Conservation (phyloP, 331 rosid species). For the Pyrus hybrid region DNA sequence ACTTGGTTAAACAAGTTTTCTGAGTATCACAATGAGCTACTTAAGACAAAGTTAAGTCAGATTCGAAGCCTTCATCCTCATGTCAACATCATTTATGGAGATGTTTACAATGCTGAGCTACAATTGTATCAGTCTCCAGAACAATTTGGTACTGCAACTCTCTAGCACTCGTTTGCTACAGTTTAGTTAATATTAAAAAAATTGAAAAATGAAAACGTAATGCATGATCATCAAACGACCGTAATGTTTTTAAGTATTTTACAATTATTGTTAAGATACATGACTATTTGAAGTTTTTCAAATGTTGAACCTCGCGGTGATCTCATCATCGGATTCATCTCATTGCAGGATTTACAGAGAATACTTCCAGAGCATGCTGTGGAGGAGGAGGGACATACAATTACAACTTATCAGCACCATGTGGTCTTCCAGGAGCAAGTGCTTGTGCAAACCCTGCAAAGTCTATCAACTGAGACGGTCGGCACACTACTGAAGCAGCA, state of each 20-base stretch:
- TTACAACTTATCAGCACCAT: conserved; percentile 7
- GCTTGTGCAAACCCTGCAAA: conserved; percentile 36
- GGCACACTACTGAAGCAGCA: conserved; percentile 35
- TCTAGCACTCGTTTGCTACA: background rate
- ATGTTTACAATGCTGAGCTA: conserved; percentile 26
- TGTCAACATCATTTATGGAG: conserved; percentile 40
- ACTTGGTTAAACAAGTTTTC: conserved; percentile 31
- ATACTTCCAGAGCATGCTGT: conserved; percentile 26
- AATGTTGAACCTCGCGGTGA: background rate
- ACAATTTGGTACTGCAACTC: background rate
- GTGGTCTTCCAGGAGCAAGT: conserved; percentile 17
- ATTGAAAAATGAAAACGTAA: too few species aligned
- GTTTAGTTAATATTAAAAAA: too few species aligned
- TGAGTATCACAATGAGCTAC: conserved; percentile 31
- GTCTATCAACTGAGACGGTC: conserved; percentile 40
- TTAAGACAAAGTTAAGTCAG: conserved; percentile 24
- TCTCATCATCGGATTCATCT: background rate
- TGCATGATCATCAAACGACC: too few species aligned
- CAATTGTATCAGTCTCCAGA: background rate
- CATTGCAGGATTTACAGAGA: conserved; percentile 26
- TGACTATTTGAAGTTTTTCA: background rate
- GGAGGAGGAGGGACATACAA: conserved; percentile 46
- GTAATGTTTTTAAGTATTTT: too few species aligned
- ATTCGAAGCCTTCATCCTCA: conserved; percentile 34
- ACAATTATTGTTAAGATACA: too few species aligned